Conservation (phyloP, 2,329 filamentous ascomycete genomes). For the Colletotrichum agaves region DNA sequence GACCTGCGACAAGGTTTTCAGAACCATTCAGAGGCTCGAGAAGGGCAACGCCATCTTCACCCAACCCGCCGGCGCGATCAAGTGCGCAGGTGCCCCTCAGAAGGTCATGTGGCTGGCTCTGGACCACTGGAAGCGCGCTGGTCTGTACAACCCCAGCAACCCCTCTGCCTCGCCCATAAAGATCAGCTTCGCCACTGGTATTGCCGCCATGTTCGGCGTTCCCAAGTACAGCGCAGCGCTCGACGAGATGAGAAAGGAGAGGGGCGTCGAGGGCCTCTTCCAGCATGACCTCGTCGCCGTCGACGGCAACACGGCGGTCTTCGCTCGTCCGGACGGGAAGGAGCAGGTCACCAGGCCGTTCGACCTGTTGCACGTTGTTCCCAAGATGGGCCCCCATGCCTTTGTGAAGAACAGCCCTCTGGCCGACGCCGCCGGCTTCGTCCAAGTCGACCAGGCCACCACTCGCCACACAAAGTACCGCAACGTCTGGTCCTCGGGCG, state of each 20-base stretch:
- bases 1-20: slow-evolving; percentile 63
- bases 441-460: slow-evolving; percentile 66
- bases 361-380: slow-evolving; percentile 66
- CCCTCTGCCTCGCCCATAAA: slow-evolving; percentile 56
- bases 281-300: slow-evolving; percentile 65
- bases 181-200: slow-evolving; percentile 65
- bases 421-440: slow-evolving; percentile 65
- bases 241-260: slow-evolving; percentile 62
- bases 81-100: slow-evolving; percentile 71
- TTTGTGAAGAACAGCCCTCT: slow-evolving; percentile 65
- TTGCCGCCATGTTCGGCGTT: slow-evolving; percentile 69
- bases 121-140: slow-evolving; percentile 66
- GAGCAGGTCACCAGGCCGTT: slow-evolving; percentile 58
- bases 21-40: slow-evolving; percentile 57
- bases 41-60: slow-evolving; percentile 68
- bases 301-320: slow-evolving; percentile 63
- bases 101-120: slow-evolving; percentile 72
- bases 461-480: slow-evolving; percentile 63
- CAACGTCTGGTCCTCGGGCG: slow-evolving; percentile 69
- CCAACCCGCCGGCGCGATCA: slow-evolving; percentile 67
- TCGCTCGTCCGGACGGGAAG: slow-evolving; percentile 56
- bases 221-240: slow-evolving; percentile 67
- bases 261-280: slow-evolving; percentile 68
- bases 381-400: slow-evolving; percentile 67
- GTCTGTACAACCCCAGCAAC: slow-evolving; percentile 58